Percentiles rank a stretch among this genome's conserved stretches.
Conservation (phyloP, 2,329 filamentous ascomycete species). For the Periglandula ipomoeae region DNA sequence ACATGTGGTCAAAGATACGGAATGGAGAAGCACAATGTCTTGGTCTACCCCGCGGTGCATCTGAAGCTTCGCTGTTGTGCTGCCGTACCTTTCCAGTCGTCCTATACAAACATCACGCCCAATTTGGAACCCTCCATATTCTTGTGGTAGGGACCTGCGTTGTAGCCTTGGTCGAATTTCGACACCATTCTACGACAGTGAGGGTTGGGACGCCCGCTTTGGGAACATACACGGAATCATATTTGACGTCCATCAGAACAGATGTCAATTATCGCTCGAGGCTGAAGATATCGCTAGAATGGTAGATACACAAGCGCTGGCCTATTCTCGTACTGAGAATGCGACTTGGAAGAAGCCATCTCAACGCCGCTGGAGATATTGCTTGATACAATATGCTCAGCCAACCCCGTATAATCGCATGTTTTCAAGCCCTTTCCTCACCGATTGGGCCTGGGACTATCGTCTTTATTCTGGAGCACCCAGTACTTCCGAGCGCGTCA, state of each 20-base stretch:
- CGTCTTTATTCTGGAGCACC: too few species aligned
- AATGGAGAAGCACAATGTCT: too few species aligned
- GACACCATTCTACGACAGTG: too few species aligned
- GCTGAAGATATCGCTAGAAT: not conserved
- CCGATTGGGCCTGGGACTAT: not conserved
- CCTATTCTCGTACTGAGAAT: not conserved
- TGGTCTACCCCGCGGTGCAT: too few species aligned
- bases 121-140: too few species aligned
- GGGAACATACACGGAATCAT: not conserved
- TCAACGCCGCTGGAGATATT: not conserved
- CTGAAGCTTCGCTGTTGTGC: too few species aligned
- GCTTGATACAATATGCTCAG: not conserved
- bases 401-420: too few species aligned
- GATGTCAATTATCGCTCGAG: not conserved
- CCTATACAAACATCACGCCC: too few species aligned
- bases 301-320: not conserved
- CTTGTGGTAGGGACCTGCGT: too few species aligned
- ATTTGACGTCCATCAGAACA: not conserved
- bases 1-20: too few species aligned
- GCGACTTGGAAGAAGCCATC: not conserved
- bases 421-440: slow-evolving; percentile 4
- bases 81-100: too few species aligned
- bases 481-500: not conserved
- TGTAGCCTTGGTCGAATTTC: too few species aligned
- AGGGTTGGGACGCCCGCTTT: not conserved